Percentiles rank a stretch among this genome's conserved stretches.
phyloP scores from a whole-genome alignment of 1,284 basidiomycete genomes.

The Heterobasidion occidentale region DNA sequence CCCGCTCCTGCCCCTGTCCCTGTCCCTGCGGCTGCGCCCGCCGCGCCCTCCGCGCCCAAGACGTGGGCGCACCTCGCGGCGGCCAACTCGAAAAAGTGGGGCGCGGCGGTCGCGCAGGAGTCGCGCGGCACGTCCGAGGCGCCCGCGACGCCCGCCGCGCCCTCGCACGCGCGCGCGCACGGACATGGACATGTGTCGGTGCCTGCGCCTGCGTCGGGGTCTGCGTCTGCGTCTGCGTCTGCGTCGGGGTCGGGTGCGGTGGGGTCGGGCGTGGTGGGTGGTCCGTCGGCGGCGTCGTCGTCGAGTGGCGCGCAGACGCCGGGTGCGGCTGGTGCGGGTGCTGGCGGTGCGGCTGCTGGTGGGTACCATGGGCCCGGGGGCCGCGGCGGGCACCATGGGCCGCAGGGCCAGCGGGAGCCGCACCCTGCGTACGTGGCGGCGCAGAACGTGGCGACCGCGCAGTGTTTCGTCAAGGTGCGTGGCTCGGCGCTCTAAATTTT shows the following conservation, averaged over 20 bases:
- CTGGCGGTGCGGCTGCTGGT: slow-evolving; percentile 2
- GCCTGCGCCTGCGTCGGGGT: too few relatives aligned
- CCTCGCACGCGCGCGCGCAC: too few relatives aligned
- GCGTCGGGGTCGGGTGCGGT: too few relatives aligned
- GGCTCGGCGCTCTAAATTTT: background rate
- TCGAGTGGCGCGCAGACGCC: slow-evolving; percentile 46
- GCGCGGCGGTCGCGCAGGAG: slow-evolving; percentile 65
- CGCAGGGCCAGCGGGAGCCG: slow-evolving; percentile 20
- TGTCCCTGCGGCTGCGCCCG: slow-evolving; percentile 16
- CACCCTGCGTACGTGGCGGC: slow-evolving; percentile 52
- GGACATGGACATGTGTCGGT: too few relatives aligned
- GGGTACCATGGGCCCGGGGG: slow-evolving; percentile 3
- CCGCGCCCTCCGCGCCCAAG: slow-evolving; percentile 44
- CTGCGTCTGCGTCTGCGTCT: too few relatives aligned
- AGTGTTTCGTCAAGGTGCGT: slow-evolving; percentile 84
- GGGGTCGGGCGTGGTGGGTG: too few relatives aligned
- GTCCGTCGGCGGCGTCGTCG: slow-evolving; percentile 9
- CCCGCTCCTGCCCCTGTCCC: slow-evolving; percentile 23
- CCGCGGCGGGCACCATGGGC: slow-evolving; percentile 1
- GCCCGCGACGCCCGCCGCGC: slow-evolving; percentile 20
- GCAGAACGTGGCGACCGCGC: slow-evolving; percentile 53
- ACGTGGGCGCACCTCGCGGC: slow-evolving; percentile 92
- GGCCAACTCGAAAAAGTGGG: slow-evolving; percentile 73
- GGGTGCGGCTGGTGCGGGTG: slow-evolving; percentile 26
- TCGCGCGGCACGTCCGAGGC: slow-evolving; percentile 65